These are phyloP conservation scores for Malbranchea zuffiana DNA, from an alignment of 2,329 filamentous ascomycete species.

Conservation along the genomic window DNA sequence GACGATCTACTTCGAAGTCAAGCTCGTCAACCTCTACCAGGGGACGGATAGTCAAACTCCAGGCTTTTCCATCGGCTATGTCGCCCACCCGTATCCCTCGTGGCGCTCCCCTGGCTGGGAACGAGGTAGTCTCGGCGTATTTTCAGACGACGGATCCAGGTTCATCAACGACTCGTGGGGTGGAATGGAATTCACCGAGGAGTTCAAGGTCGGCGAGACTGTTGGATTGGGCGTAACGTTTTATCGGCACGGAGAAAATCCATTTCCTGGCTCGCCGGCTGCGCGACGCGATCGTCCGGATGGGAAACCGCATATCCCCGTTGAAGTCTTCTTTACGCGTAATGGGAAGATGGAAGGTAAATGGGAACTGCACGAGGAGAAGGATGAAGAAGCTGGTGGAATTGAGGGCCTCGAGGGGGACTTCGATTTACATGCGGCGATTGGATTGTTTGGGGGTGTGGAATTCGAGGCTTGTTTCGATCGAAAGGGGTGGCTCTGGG, in stretches of 20 bases:
- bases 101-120: conserved; percentile 56
- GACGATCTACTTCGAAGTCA: conserved; percentile 51
- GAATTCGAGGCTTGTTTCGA: conserved; percentile 49
- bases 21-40: conserved; percentile 35
- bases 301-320: conserved; percentile 20
- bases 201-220: conserved; percentile 44
- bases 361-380: conserved; percentile 52
- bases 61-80: conserved; percentile 49
- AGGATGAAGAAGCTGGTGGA: conserved; percentile 47
- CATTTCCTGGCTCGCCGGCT: conserved; percentile 17
- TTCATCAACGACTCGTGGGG: conserved; percentile 54
- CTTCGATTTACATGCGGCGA: conserved; percentile 50
- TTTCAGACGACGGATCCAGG: conserved; percentile 51
- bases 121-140: conserved; percentile 49
- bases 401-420: conserved; percentile 57
- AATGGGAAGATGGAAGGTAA: conserved; percentile 42
- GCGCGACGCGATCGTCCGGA: conserved; percentile 1
- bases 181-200: conserved; percentile 45
- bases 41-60: conserved; percentile 33
- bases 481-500: conserved; percentile 38
- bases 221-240: conserved; percentile 52
- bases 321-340: conserved; percentile 50
- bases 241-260: conserved; percentile 28
- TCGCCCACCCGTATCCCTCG: conserved; percentile 50
- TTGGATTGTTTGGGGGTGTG: conserved; percentile 52